A percentile compares a stretch with the other conserved stretches of the same genome.
Conservation (phyloP, 225 moss, liverwort and hornwort species). For the Ulota crispa region DNA sequence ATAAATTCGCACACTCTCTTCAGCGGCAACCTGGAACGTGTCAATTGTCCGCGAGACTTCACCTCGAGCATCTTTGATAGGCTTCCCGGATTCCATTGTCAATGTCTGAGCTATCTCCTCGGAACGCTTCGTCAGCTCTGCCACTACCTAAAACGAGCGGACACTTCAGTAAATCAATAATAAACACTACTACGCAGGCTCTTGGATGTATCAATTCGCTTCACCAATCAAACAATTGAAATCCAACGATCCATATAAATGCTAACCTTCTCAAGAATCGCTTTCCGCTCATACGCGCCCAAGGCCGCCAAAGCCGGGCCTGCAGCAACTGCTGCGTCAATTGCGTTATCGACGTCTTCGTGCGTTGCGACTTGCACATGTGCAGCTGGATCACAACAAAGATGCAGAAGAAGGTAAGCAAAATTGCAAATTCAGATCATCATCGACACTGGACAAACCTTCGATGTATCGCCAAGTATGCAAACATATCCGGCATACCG, state of each 20-base stretch:
- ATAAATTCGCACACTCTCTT: constrained; percentile 86
- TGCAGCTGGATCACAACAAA: constrained; percentile 53
- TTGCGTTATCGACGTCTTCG: constrained; percentile 69
- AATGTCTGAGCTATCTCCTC: constrained; percentile 77
- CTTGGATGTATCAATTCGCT: neutral
- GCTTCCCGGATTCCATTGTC: constrained; percentile 88
- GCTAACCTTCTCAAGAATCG: constrained; percentile 73
- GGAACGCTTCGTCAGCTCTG: constrained; percentile 53
- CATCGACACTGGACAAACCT: neutral
- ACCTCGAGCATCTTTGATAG: constrained; percentile 80
- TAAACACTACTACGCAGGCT: neutral
- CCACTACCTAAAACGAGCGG: constrained; percentile 49
- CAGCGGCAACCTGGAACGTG: constrained; percentile 83
- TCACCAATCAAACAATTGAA: neutral
- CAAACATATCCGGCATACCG: neutral
- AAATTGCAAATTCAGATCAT: constrained; percentile 1
- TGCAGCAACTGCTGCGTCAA: constrained; percentile 78
- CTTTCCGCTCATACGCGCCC: constrained; percentile 70
- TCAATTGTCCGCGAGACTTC: constrained; percentile 82
- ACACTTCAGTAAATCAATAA: neutral
- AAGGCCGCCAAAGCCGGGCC: constrained; percentile 70
- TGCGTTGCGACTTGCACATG: constrained; percentile 71
- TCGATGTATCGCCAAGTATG: neutral
- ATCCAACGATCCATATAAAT: neutral
- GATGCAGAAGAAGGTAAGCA: neutral